phyloP scores from a whole-genome alignment of 139 green algal genomes.

The Nannochloris sp. region DNA sequence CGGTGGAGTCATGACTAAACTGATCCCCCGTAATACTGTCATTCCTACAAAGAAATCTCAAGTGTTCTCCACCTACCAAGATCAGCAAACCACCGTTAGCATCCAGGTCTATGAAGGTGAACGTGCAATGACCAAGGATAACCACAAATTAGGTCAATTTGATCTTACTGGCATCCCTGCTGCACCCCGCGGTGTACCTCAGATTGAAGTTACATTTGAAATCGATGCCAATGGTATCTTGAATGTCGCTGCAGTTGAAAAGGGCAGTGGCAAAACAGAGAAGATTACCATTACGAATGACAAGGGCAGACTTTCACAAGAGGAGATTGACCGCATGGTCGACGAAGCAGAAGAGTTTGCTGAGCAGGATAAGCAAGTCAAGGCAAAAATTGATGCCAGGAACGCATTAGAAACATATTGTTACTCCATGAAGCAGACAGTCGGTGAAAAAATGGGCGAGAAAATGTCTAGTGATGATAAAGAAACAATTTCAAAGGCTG shows the following conservation, averaged over 20 bases:
- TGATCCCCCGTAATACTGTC: conserved; percentile 86
- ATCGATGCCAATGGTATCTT: conserved; percentile 92
- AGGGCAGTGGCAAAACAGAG: conserved; percentile 71
- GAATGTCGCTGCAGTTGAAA: conserved; percentile 79
- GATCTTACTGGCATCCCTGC: conserved; percentile 85
- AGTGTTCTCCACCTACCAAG: conserved; percentile 98
- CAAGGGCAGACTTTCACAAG: conserved; percentile 58
- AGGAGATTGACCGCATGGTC: conserved; percentile 70
- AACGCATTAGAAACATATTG: conserved; percentile 74
- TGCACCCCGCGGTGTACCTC: conserved; percentile 68
- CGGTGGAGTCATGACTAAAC: conserved; percentile 88
- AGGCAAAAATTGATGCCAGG: conserved; percentile 57
- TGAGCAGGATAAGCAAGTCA: conserved; percentile 43
- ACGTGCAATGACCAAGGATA: conserved; percentile 91
- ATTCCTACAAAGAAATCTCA: conserved; percentile 98
- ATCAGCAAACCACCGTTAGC: conserved; percentile 87
- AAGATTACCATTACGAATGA: conserved; percentile 87
- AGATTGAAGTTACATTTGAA: conserved; percentile 85
- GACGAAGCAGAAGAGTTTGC: conserved; percentile 58
- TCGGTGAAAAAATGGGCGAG: conserved; percentile 74
- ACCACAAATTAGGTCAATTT: conserved; percentile 89
- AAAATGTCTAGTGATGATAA: conserved; percentile 85
- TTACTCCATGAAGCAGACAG: conserved; percentile 67
- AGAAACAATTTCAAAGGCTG: conserved; percentile 68
- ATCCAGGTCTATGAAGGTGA: conserved; percentile 89